These are phyloP conservation scores for Geosmithia morbida DNA, from an alignment of 2,329 filamentous ascomycete species.

Conservation along the genomic window DNA sequence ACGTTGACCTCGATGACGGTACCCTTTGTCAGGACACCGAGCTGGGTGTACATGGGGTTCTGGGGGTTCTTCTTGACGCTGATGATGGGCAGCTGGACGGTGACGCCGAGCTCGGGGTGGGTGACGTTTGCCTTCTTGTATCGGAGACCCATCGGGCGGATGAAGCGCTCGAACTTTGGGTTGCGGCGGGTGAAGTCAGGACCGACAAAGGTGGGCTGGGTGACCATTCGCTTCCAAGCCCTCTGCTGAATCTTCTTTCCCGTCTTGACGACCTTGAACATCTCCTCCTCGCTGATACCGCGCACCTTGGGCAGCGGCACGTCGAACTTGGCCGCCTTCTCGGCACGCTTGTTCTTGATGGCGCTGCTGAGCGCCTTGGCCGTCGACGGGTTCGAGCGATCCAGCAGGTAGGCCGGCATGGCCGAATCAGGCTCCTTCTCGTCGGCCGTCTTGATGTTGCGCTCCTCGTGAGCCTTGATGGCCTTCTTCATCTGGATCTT, in stretches of 20 bases:
- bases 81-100: slow-evolving; percentile 73
- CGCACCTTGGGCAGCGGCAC: slow-evolving; percentile 90
- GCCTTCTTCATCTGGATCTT: slow-evolving; percentile 97
- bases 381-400: slow-evolving; percentile 48
- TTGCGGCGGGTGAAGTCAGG: slow-evolving; percentile 79
- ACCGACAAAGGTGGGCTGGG: slow-evolving; percentile 41
- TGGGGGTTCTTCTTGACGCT: slow-evolving; percentile 56
- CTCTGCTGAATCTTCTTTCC: slow-evolving; percentile 91
- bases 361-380: slow-evolving; percentile 64
- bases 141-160: slow-evolving; percentile 32
- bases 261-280: slow-evolving; percentile 94
- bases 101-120: slow-evolving; percentile 70
- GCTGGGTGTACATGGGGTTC: slow-evolving; percentile 80
- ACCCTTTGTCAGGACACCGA: slow-evolving; percentile 34
- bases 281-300: slow-evolving; percentile 85
- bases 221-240: slow-evolving; percentile 44
- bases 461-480: slow-evolving; percentile 90
- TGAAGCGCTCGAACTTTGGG: slow-evolving; percentile 52
- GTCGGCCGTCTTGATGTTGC: slow-evolving; percentile 81
- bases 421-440: slow-evolving; percentile 69
- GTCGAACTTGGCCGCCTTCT: slow-evolving; percentile 86
- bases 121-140: slow-evolving; percentile 41
- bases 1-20: slow-evolving; percentile 82
- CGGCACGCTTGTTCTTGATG: slow-evolving; percentile 89
- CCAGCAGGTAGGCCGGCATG: slow-evolving; percentile 84